Percentiles rank a stretch among this genome's conserved stretches.
phyloP scores from a whole-genome alignment of 768 basidiomycete species.

The Scleroderma bovista region DNA sequence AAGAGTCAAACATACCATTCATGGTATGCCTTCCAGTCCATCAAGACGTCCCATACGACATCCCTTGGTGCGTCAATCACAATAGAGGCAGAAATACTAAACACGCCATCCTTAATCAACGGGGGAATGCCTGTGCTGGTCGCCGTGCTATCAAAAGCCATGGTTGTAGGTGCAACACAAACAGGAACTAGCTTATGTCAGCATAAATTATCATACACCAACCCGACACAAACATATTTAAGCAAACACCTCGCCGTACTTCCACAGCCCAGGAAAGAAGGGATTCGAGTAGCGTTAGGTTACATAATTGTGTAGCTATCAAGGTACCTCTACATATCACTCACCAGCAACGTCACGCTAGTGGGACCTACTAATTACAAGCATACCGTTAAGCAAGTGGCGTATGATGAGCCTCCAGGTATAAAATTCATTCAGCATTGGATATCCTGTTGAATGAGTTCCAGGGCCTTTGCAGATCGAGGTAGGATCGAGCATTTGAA shows the following conservation, averaged over 20 bases:
- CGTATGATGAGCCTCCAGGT: too few species aligned
- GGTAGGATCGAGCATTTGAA: constrained; percentile 33
- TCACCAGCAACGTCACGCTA: too few species aligned
- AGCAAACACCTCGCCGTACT: too few species aligned
- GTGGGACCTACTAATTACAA: too few species aligned
- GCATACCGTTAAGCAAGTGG: too few species aligned
- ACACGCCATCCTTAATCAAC: constrained; percentile 36
- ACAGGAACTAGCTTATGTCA: too few species aligned
- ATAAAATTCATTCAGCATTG: neutral
- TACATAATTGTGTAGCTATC: too few species aligned
- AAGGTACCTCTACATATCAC: too few species aligned
- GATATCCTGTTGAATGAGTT: constrained; percentile 16
- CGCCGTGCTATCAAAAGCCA: neutral
- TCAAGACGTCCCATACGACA: constrained; percentile 54
- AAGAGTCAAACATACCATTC: constrained; percentile 53
- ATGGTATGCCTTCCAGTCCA: constrained; percentile 56
- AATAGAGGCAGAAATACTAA: constrained; percentile 40
- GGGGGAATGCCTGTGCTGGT: constrained; percentile 33
- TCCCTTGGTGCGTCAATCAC: constrained; percentile 58
- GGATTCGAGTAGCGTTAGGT: too few species aligned
- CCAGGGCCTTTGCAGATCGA: constrained; percentile 26
- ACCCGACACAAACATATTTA: too few species aligned
- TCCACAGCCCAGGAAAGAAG: too few species aligned
- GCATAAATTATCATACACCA: too few species aligned
- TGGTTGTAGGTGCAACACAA: neutral